phyloP scores from a whole-genome alignment of 2,329 filamentous ascomycete genomes.

The Blumeria hordei region DNA sequence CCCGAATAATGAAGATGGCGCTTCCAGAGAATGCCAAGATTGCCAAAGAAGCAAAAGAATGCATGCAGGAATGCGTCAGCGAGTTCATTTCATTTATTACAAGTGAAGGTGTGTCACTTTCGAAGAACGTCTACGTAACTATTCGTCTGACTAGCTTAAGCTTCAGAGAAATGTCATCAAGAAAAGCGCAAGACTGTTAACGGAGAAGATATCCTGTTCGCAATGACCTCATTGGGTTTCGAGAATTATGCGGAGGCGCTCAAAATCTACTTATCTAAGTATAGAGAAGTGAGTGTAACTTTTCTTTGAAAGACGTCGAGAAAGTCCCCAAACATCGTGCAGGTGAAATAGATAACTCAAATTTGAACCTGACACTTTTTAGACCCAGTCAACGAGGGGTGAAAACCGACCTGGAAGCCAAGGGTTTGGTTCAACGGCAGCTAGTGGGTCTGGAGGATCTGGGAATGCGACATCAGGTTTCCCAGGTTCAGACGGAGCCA shows the following conservation, averaged over 20 bases:
- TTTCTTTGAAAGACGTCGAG: background rate
- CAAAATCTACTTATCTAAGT: slow-evolving; percentile 94
- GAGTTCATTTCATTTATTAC: slow-evolving; percentile 99
- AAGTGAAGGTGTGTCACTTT: slow-evolving; percentile 54
- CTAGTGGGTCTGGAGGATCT: slow-evolving; percentile 17
- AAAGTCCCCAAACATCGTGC: background rate
- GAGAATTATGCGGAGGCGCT: slow-evolving; percentile 96
- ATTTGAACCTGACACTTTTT: background rate
- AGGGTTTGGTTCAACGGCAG: slow-evolving; percentile 22
- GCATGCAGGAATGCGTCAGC: slow-evolving; percentile 99
- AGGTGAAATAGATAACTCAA: background rate
- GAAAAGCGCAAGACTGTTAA: slow-evolving; percentile 99
- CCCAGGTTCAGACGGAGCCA: slow-evolving; percentile 12
- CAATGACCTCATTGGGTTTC: slow-evolving; percentile 96
- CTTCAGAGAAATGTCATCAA: slow-evolving; percentile 96
- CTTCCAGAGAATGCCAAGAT: slow-evolving; percentile 97
- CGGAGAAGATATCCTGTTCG: slow-evolving; percentile 93
- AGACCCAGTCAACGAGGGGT: slow-evolving; percentile 60
- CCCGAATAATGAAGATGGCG: slow-evolving; percentile 95
- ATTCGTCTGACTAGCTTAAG: slow-evolving; percentile 22
- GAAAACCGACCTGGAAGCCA: slow-evolving; percentile 29
- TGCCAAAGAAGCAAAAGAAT: slow-evolving; percentile 96
- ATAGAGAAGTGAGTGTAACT: slow-evolving; percentile 60
- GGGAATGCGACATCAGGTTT: slow-evolving; percentile 12
- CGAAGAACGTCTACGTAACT: background rate